Conservation (phyloP, 2,329 filamentous ascomycete genomes). For the Trichoderma endophyticum region DNA sequence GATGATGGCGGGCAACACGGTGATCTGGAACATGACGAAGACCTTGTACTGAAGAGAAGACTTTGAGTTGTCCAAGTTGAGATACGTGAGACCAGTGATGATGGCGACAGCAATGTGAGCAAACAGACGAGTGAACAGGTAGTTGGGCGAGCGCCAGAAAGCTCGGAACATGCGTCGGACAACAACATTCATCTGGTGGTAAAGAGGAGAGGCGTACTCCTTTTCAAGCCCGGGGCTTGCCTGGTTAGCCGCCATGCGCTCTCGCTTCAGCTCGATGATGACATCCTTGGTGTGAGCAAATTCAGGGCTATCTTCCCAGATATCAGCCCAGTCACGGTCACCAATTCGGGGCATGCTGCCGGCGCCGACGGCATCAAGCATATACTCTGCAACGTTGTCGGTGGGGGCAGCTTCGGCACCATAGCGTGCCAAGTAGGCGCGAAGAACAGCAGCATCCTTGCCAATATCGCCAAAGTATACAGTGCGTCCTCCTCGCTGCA, state of each 20-base stretch:
- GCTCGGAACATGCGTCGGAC: slow-evolving; percentile 69
- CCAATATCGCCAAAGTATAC: slow-evolving; percentile 88
- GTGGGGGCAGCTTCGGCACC: slow-evolving; percentile 57
- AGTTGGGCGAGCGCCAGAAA: slow-evolving; percentile 85
- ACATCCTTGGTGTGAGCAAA: slow-evolving; percentile 62
- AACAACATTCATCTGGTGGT: slow-evolving; percentile 76
- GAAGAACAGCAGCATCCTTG: slow-evolving; percentile 66
- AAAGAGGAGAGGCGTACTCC: slow-evolving; percentile 78
- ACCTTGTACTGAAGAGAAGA: slow-evolving; percentile 78
- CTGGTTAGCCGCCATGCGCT: slow-evolving; percentile 44
- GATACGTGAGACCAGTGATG: slow-evolving; percentile 74
- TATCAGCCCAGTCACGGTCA: slow-evolving; percentile 73
- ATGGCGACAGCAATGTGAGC: slow-evolving; percentile 77
- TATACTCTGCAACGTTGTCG: slow-evolving; percentile 69
- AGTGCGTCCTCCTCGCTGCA: slow-evolving; percentile 73
- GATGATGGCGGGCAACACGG: slow-evolving; percentile 78
- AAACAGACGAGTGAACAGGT: slow-evolving; percentile 83
- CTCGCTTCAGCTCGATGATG: slow-evolving; percentile 64
- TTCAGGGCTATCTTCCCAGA: slow-evolving; percentile 73
- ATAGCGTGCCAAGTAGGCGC: slow-evolving; percentile 58
- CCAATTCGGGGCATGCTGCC: slow-evolving; percentile 70
- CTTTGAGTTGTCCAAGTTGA: slow-evolving; percentile 73
- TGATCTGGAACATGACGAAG: slow-evolving; percentile 88
- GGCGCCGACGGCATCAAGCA: slow-evolving; percentile 81
- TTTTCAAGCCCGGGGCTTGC: slow-evolving; percentile 57